Evolutionary conservation across 2,329 filamentous ascomycete genomes (phyloP).

Genomic region (Xylaria sp.): DNA sequence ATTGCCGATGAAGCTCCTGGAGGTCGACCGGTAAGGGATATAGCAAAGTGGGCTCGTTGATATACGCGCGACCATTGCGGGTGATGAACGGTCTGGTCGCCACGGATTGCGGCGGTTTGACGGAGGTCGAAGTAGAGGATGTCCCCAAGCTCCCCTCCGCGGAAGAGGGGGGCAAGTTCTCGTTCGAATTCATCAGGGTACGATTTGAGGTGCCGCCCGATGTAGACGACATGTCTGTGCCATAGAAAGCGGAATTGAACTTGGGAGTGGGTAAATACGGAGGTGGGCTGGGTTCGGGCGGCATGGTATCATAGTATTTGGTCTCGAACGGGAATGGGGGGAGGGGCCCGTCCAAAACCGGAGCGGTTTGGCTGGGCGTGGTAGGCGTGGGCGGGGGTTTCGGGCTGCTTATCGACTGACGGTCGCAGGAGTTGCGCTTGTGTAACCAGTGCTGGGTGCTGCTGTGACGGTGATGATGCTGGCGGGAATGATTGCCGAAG

Average conservation of each 20-base stretch:
- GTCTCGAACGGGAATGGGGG: constrained; percentile 22
- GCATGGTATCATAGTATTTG: constrained; percentile 29
- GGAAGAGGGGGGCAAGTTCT: constrained; percentile 44
- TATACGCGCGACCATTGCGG: constrained; percentile 80
- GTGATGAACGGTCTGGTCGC: constrained; percentile 62
- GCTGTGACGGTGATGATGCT: constrained; percentile 9
- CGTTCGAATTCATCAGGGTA: constrained; percentile 52
- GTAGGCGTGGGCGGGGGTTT: constrained; percentile 16
- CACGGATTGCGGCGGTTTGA: constrained; percentile 25
- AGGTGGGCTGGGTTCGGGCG: constrained; percentile 21
- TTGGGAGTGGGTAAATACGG: constrained; percentile 17
- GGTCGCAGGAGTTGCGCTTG: constrained; percentile 25
- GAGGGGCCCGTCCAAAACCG: constrained; percentile 14
- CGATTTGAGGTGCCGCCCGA: constrained; percentile 48
- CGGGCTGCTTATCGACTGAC: constrained; percentile 14
- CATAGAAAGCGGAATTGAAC: constrained; percentile 41
- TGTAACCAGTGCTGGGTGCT: constrained; percentile 17
- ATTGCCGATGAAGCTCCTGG: constrained; percentile 84
- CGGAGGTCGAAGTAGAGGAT: constrained; percentile 32
- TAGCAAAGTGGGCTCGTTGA: constrained; percentile 69
- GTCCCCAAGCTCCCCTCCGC: constrained; percentile 44
- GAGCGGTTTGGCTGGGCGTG: constrained; percentile 10
- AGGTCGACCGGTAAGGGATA: constrained; percentile 92
- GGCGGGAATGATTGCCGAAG: constrained; percentile 19
- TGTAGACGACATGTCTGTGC: constrained; percentile 52